A percentile compares a stretch with the other conserved stretches of the same genome.
phyloP scores from a whole-genome alignment of 1,284 basidiomycete genomes.

The Fomitiporia mediterranea region DNA sequence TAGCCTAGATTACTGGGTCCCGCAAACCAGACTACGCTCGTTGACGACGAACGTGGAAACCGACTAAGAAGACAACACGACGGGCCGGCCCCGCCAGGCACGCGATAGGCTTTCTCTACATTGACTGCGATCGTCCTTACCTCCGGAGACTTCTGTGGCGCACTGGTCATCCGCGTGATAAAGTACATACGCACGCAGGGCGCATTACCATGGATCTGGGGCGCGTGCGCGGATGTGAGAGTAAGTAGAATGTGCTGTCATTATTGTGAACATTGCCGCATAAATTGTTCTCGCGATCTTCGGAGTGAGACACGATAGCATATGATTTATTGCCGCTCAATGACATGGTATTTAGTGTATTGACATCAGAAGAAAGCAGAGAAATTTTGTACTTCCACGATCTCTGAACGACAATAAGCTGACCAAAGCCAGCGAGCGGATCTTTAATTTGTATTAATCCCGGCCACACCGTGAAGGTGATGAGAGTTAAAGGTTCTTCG shows the following conservation, averaged over 20 bases:
- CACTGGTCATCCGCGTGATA: neutral
- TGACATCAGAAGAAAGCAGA: too few relatives aligned
- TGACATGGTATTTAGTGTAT: too few relatives aligned
- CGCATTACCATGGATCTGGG: neutral
- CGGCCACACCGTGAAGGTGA: too few relatives aligned
- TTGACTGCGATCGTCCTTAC: neutral
- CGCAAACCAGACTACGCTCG: too few relatives aligned
- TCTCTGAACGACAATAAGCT: too few relatives aligned
- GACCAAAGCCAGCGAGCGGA: too few relatives aligned
- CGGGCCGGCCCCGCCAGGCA: neutral
- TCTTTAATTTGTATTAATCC: too few relatives aligned
- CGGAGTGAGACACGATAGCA: neutral
- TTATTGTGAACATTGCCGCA: neutral
- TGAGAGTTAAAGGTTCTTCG: conserved; percentile 7
- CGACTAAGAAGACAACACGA: neutral
- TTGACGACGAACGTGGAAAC: too few relatives aligned
- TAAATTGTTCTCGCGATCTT: neutral
- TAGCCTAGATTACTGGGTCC: too few relatives aligned
- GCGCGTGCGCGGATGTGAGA: neutral
- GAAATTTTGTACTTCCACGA: too few relatives aligned
- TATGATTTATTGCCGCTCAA: neutral
- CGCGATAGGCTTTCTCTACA: neutral
- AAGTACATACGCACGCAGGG: neutral
- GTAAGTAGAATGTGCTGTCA: too few relatives aligned
- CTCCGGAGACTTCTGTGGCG: too few relatives aligned